Evolutionary conservation across 2,329 filamentous ascomycete species (phyloP).

Genomic region (Neodidymelliopsis sp.): DNA sequence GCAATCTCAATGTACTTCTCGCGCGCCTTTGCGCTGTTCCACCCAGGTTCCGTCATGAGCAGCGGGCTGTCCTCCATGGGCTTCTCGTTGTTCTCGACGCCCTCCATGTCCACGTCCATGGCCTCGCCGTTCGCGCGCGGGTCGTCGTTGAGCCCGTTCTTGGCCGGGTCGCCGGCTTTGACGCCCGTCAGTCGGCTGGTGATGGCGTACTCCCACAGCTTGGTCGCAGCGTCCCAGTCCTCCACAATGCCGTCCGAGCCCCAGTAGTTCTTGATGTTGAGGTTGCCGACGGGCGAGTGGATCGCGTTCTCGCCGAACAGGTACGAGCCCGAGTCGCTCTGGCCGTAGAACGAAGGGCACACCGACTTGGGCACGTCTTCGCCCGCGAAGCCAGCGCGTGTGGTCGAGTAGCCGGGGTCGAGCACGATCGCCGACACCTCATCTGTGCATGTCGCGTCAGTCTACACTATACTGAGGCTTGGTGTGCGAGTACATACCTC

Average conservation of each 20-base stretch:
- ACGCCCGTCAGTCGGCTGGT: constrained; percentile 85
- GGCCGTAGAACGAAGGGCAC: constrained; percentile 87
- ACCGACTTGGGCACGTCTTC: constrained; percentile 97
- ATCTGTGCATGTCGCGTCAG: constrained; percentile 63
- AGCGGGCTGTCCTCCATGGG: constrained; percentile 88
- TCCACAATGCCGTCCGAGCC: constrained; percentile 87
- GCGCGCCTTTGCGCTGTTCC: constrained; percentile 85
- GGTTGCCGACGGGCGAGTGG: constrained; percentile 74
- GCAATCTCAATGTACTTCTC: constrained; percentile 96
- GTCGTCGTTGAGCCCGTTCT: constrained; percentile 81
- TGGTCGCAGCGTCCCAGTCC: constrained; percentile 91
- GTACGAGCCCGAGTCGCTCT: constrained; percentile 56
- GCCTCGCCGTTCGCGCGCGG: constrained; percentile 63
- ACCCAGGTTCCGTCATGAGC: constrained; percentile 91
- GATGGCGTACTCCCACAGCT: constrained; percentile 92
- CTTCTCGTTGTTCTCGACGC: constrained; percentile 70
- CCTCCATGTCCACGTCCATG: constrained; percentile 62
- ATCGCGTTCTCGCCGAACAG: constrained; percentile 93
- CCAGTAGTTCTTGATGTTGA: constrained; percentile 94
- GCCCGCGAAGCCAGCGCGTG: constrained; percentile 94
- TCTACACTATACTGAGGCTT: constrained; percentile 10
- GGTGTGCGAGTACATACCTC: constrained; percentile 42
- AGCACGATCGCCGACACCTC: constrained; percentile 97
- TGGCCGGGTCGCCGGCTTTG: constrained; percentile 71
- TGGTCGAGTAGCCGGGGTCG: constrained; percentile 89